Percentiles rank a stretch among this genome's conserved stretches.
phyloP scores from a whole-genome alignment of 2,329 filamentous ascomycete species.

The Hypoxylon sp. region DNA sequence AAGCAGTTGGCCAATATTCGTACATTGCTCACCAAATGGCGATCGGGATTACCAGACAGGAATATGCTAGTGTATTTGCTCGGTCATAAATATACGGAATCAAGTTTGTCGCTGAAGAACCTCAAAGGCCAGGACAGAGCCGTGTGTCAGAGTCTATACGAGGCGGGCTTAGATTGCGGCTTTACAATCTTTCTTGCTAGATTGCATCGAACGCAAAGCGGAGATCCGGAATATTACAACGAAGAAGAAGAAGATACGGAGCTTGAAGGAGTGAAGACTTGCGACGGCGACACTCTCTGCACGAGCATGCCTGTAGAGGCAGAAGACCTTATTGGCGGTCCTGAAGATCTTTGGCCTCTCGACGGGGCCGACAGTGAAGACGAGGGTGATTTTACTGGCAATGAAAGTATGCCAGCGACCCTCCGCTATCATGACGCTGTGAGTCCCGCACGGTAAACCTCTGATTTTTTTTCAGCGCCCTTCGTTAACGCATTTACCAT shows the following conservation, averaged over 20 bases:
- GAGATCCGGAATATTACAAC: constrained; percentile 11
- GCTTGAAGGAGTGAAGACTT: constrained; percentile 26
- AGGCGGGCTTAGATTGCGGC: constrained; percentile 31
- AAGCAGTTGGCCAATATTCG: constrained; percentile 35
- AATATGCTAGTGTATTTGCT: constrained; percentile 42
- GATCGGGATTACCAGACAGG: background rate
- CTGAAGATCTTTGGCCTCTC: constrained; percentile 14
- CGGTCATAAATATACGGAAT: constrained; percentile 47
- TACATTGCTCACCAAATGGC: constrained; percentile 36
- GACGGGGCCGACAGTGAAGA: constrained; percentile 36
- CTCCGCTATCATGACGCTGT: constrained; percentile 45
- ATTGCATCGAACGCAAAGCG: constrained; percentile 33
- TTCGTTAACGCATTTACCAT: background rate
- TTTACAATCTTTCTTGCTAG: constrained; percentile 44
- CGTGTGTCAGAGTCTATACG: constrained; percentile 38
- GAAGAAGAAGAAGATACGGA: constrained; percentile 6
- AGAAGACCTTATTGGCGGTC: constrained; percentile 35
- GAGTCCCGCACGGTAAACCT: constrained; percentile 7
- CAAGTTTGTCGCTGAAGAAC: constrained; percentile 42
- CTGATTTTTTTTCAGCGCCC: background rate
- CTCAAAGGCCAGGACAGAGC: constrained; percentile 48
- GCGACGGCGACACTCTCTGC: constrained; percentile 24
- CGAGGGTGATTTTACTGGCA: constrained; percentile 40
- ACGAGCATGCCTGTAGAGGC: background rate
- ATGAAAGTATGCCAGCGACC: constrained; percentile 34